Evolutionary conservation across 192 early-diverging fungal species (phyloP).

Genomic region (Pilaira anomala): DNA sequence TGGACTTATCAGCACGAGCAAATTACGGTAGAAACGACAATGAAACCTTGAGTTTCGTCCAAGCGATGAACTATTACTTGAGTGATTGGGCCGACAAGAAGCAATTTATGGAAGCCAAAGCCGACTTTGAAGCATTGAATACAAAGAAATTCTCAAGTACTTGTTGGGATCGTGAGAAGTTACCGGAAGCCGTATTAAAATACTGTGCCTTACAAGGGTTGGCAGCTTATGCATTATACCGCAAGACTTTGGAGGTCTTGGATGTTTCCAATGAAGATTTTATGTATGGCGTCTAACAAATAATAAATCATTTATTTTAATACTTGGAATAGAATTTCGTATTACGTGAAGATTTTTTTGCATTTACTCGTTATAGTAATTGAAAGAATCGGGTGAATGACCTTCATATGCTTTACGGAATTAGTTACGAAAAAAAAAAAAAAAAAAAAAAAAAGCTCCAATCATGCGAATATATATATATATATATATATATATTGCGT

Average conservation of each 20-base stretch:
- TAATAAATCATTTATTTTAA: too few relatives aligned
- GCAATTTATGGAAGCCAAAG: not conserved
- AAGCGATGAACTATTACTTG: not conserved
- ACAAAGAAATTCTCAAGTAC: not conserved
- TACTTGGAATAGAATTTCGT: too few relatives aligned
- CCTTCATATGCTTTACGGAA: too few relatives aligned
- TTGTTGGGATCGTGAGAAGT: slow-evolving; percentile 1
- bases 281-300: not conserved
- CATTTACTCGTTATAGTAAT: too few relatives aligned
- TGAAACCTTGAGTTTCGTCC: not conserved
- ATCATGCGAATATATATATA: too few relatives aligned
- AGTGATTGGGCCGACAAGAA: not conserved
- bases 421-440: too few relatives aligned
- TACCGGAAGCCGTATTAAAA: not conserved
- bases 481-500: too few relatives aligned
- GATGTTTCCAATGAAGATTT: not conserved
- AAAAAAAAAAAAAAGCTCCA: too few relatives aligned
- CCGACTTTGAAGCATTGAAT: not conserved
- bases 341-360: too few relatives aligned
- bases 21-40: not conserved
- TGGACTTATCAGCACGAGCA: slow-evolving; percentile 6
- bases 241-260: not conserved
- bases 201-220: slow-evolving; percentile 4
- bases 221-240: not conserved
- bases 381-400: too few relatives aligned